A percentile compares a stretch with the other conserved stretches of the same genome.
These are phyloP conservation scores for Abelmoschus esculentus DNA, from an alignment of 345 rosid species.

Conservation along the genomic window DNA sequence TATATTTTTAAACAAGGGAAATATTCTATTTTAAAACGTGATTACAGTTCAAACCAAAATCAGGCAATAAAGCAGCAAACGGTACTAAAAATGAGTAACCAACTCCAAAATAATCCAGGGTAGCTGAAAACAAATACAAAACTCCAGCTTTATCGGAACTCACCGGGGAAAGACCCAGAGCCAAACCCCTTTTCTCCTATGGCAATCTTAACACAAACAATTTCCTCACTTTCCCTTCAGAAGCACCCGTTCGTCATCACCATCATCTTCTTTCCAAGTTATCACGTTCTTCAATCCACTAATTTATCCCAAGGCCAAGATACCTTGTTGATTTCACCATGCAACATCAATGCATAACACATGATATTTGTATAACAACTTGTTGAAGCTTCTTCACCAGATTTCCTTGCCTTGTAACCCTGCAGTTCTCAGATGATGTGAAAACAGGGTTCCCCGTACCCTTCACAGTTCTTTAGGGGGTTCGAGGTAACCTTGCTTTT, in stretches of 20 bases:
- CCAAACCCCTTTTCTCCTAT: conserved; percentile 18
- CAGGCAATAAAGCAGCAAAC: conserved; percentile 21
- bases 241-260: conserved; percentile 22
- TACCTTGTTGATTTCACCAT: not conserved
- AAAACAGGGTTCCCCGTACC: conserved; percentile 18
- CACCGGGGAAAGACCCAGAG: conserved; percentile 16
- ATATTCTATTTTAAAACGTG: too few relatives aligned
- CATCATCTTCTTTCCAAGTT: not conserved
- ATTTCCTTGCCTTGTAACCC: too few relatives aligned
- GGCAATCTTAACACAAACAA: conserved; percentile 27
- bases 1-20: too few relatives aligned
- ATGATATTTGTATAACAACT: too few relatives aligned
- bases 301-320: too few relatives aligned
- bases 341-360: not conserved
- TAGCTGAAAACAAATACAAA: conserved; percentile 10
- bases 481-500: not conserved
- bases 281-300: not conserved
- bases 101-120: conserved; percentile 19
- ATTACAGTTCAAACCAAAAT: not conserved
- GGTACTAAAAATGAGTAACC: conserved; percentile 21
- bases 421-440: conserved; percentile 18
- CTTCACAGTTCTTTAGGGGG: not conserved
- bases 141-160: conserved; percentile 38
- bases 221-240: conserved; percentile 28
- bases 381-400: too few relatives aligned